Evolutionary conservation across 2,329 filamentous ascomycete species (phyloP), one percentile per base, ranked within the genome.

Genomic region (Biscogniauxia mediterranea): DNA sequence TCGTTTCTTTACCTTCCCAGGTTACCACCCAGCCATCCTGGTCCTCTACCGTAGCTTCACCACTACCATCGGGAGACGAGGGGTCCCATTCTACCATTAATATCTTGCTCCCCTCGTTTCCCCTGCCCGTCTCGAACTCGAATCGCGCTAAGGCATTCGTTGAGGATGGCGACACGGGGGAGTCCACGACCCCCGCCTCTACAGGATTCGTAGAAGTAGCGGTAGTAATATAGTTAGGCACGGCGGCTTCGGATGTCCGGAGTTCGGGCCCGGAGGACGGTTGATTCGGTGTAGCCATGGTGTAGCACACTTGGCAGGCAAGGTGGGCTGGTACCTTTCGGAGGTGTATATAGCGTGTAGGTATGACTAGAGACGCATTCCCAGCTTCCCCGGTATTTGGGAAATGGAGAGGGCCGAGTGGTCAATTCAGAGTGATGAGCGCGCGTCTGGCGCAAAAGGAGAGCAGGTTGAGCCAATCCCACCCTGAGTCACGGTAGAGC

Each of bases 61-160:
- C 76, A 51, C 78, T 75, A 61, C 82, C 83, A 57, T 66, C 66
- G 25, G 67, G 65, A 9, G 55, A 55, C 20, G 56, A 32, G 49
- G 76, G 74, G 73, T 91, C 87, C 93, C 93, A 97, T 75, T 97
- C 92, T 49, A 96, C 89, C 92, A 97, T 95, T 69, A 97, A 80
- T 65, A 97, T 89, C 79, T 96, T 97, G 64, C 92, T 96, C 50
- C 92, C 92, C 66, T 93, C 89, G 70, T 92, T 91, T 55, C 87
- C 89, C 73, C 85, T 85, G 42, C 88, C 89, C 0, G 85, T 81
- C 76, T 93, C 90, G 73, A 96, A 96, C 74, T 97, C 93, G 76
- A 96, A 97, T 61, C 93, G 88, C 53, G 92, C 89, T 53, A 92
- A 81, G n/a, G 89, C 89, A 60, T 77, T 63, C 19, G 73, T 68